A percentile compares a stretch with the other conserved stretches of the same genome.
These are phyloP conservation scores for Ceratobasidium sp. DNA, from an alignment of 1,284 basidiomycete genomes.

Conservation along the genomic window DNA sequence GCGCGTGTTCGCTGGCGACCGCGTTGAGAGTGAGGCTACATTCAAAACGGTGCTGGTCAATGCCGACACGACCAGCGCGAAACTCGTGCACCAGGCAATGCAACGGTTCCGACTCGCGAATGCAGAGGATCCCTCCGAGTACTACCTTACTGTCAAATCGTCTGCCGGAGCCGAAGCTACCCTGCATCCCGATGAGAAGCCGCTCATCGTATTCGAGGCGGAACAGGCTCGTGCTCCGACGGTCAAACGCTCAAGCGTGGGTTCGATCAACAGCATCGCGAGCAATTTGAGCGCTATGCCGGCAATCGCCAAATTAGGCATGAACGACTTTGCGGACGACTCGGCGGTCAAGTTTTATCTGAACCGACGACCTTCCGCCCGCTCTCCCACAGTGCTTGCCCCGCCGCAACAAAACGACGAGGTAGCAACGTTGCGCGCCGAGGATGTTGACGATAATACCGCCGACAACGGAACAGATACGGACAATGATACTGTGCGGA, in stretches of 20 bases:
- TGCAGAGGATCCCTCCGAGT: conserved; percentile 69
- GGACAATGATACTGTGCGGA: conserved; percentile 29
- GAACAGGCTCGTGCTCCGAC: conserved; percentile 74
- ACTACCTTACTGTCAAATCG: conserved; percentile 92
- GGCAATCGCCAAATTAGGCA: conserved; percentile 88
- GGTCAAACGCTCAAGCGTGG: conserved; percentile 90
- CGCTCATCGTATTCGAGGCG: conserved; percentile 85
- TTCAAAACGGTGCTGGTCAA: conserved; percentile 98
- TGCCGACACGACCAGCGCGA: conserved; percentile 78
- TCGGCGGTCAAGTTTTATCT: conserved; percentile 96
- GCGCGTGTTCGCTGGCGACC: conserved; percentile 90
- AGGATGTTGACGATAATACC: conserved; percentile 49
- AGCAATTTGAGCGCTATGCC: conserved; percentile 93
- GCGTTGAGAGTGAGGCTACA: conserved; percentile 88
- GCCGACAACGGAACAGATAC: conserved; percentile 49
- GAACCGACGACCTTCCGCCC: conserved; percentile 56
- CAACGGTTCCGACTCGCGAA: conserved; percentile 87
- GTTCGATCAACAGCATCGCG: conserved; percentile 89
- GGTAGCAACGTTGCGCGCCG: conserved; percentile 49
- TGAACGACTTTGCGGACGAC: conserved; percentile 98
- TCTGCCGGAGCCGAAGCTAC: conserved; percentile 83
- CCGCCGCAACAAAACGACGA: conserved; percentile 8
- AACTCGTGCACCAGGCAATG: conserved; percentile 88
- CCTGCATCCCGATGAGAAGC: conserved; percentile 74
- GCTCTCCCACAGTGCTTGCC: neutral